These are phyloP conservation scores for Fraxinus pennsylvanica DNA, from an alignment of 257 asterid species.

Conservation along the genomic window DNA sequence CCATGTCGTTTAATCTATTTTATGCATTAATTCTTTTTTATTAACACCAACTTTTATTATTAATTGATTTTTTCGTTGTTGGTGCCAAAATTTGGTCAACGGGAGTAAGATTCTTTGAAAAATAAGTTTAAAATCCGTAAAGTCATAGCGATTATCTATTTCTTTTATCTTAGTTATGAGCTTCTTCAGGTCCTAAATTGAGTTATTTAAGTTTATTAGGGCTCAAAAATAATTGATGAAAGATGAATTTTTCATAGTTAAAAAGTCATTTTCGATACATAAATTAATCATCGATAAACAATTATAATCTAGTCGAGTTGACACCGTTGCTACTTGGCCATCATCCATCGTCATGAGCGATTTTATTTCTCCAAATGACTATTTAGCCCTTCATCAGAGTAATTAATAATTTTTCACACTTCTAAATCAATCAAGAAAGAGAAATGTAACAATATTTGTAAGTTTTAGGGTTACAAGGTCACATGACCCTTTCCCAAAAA, in stretches of 20 bases:
- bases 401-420: not conserved
- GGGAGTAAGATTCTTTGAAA: not conserved
- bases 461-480: no score
- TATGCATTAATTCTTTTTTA: not conserved
- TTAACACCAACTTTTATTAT: not conserved
- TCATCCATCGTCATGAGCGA: constrained; percentile 16
- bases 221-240: not conserved
- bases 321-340: constrained; percentile 31
- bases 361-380: constrained; percentile 7
- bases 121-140: no score
- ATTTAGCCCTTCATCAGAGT: not conserved
- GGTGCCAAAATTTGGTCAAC: not conserved
- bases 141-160: no score
- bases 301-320: constrained; percentile 13
- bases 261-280: constrained; percentile 37
- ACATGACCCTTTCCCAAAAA: no score
- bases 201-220: not conserved
- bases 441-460: no score
- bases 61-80: no score
- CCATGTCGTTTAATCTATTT: not conserved
- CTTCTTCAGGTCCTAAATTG: not conserved
- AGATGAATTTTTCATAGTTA: constrained; percentile 22
- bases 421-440: no score
- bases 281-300: constrained; percentile 27
- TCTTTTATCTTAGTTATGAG: not conserved